phyloP scores from a whole-genome alignment of 345 rosid genomes.

The Nephelium lappaceum region DNA sequence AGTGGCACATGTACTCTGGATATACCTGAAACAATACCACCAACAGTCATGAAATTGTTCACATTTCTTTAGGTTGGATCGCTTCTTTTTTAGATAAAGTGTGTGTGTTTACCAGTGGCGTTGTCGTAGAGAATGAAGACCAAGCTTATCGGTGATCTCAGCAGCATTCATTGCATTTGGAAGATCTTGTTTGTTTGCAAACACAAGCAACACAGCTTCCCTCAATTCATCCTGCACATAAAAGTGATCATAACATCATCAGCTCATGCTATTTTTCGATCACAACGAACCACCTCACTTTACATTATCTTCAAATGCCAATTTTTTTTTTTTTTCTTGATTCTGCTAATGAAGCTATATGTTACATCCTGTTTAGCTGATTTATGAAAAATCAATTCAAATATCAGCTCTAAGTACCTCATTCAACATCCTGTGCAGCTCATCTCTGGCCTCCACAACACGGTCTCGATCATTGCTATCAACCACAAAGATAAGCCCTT shows the following conservation, averaged over 20 bases:
- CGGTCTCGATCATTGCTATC: constrained; percentile 50
- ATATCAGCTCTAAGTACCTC: constrained; percentile 26
- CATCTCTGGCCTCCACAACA: constrained; percentile 40
- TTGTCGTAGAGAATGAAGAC: constrained; percentile 31
- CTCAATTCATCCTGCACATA: constrained; percentile 43
- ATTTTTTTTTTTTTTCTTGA: background rate
- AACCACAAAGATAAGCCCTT: constrained; percentile 51
- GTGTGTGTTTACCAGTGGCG: constrained; percentile 40
- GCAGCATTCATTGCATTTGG: constrained; percentile 50
- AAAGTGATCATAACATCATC: background rate
- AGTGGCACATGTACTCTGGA: constrained; percentile 46
- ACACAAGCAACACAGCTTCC: constrained; percentile 48
- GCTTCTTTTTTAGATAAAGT: background rate
- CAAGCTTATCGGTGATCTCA: constrained; percentile 28
- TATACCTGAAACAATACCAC: constrained; percentile 33
- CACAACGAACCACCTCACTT: background rate
- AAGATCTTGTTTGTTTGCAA: constrained; percentile 54
- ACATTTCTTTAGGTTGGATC: background rate
- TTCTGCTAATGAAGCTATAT: background rate
- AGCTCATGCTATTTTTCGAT: background rate
- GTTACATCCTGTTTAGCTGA: background rate
- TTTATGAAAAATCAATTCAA: background rate
- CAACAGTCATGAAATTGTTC: background rate
- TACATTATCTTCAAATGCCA: background rate
- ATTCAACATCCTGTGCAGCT: constrained; percentile 50